Base-by-base conservation (phyloP, 1,284 basidiomycete genomes). In the Heterobasidion occidentale region DNA sequence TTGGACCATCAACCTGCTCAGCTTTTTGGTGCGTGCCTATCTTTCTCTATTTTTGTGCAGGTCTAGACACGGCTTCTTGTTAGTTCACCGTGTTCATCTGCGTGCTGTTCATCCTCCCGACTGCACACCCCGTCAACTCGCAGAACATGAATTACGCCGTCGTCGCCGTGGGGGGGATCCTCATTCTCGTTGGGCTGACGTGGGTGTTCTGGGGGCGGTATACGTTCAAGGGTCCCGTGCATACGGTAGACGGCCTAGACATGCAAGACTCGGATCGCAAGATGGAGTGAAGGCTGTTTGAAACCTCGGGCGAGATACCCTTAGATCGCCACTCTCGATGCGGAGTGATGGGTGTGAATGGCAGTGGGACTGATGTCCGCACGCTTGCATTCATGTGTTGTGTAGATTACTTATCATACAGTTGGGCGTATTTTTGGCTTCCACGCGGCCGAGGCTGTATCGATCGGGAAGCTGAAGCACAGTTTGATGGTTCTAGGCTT, bases 81-180 rank as follows among this genome's bases (percentile, higher is more conserved):
- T 61, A 81, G 79, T 83, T 83, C 66, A 71, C 73, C 4, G 62
- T 76, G 7, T 81, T 83, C 64, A 73, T 83, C 45, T 80, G 79
- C 61, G 63, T 80, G 6, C 74, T 84, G 9, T 82, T 83, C 65
- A 70, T 85, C 54, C 71, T 87, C 20, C 84, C 85, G 3, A 86
- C 82, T 5, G 73, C 79, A 7, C 72, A 75, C 48, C 85, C 84
- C 1, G 81, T 83, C 35, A 79, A 72, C n/a, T 61, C 72, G 49
- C 63, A 74, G 56, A 81, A 83, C 67, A 86, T 86, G 83, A 86
- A 86, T 66, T 86, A 85, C 61, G 72, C 81, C 2, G 69, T 81
- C 49, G 74, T 82, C 0, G 78, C 78, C 3, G 70, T 81, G 19
- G 78, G 78, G 2, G 75, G 70, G 0, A 68, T 82, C 7, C 60